Evolutionary conservation across 2,329 filamentous ascomycete genomes (phyloP).

Genomic region (Cryphonectria nitschkei): DNA sequence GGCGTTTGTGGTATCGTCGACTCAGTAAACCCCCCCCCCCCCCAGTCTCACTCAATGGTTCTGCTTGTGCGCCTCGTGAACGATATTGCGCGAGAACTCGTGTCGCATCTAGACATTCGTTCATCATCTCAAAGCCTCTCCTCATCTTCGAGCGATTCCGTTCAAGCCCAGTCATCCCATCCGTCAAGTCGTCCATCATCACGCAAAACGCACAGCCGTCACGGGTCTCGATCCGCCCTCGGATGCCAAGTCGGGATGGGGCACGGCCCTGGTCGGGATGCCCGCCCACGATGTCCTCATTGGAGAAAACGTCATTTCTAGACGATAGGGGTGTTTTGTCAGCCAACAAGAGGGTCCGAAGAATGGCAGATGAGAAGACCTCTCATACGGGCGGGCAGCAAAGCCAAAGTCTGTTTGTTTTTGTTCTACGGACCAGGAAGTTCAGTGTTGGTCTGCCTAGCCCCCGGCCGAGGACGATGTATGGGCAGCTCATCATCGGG

Average conservation of each 20-base stretch:
- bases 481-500: background rate
- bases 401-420: background rate
- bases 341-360: background rate
- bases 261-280: conserved; percentile 9
- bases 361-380: background rate
- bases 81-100: background rate
- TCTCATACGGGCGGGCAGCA: background rate
- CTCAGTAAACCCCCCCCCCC: too few species aligned
- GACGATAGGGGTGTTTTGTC: background rate
- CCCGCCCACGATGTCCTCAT: conserved; percentile 13
- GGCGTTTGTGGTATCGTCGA: background rate
- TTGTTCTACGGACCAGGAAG: background rate
- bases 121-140: background rate
- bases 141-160: background rate
- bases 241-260: background rate
- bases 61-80: background rate
- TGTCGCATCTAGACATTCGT: background rate
- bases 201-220: conserved; percentile 1
- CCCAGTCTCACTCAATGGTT: background rate
- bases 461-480: background rate
- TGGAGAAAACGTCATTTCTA: conserved; percentile 8
- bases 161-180: background rate
- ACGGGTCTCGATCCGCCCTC: background rate
- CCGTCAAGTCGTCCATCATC: background rate
- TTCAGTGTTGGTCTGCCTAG: background rate